Evolutionary conservation across 768 basidiomycete species (phyloP).

Genomic region (Boletus tylopilopsis): DNA sequence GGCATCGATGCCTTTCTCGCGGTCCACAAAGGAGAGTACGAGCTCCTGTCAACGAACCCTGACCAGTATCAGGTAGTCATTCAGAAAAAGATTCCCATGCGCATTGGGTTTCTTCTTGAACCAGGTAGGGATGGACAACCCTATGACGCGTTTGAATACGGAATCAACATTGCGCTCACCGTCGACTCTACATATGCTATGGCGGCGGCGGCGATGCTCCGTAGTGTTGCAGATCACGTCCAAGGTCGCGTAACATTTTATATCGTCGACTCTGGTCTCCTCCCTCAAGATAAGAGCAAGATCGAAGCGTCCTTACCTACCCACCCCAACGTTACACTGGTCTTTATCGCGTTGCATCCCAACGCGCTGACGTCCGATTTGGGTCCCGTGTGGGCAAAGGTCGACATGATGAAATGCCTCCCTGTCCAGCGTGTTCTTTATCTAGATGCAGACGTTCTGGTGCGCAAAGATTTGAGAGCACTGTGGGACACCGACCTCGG

Average conservation of each 20-base stretch:
- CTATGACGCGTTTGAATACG: slow-evolving; percentile 36
- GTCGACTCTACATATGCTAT: slow-evolving; percentile 44
- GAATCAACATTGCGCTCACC: slow-evolving; percentile 45
- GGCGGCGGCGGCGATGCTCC: slow-evolving; percentile 46
- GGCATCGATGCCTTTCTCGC: slow-evolving; percentile 53
- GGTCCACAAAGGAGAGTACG: slow-evolving; percentile 49
- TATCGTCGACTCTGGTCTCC: slow-evolving; percentile 45
- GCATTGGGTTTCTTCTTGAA: slow-evolving; percentile 44
- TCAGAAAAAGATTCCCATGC: slow-evolving; percentile 47
- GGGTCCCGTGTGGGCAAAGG: slow-evolving; percentile 46
- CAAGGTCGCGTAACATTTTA: slow-evolving; percentile 44
- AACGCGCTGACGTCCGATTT: slow-evolving; percentile 25
- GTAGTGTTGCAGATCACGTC: slow-evolving; percentile 36
- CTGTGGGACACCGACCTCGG: slow-evolving; percentile 46
- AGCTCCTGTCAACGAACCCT: slow-evolving; percentile 32
- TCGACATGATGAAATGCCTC: slow-evolving; percentile 43
- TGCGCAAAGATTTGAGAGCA: slow-evolving; percentile 36
- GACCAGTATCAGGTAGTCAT: slow-evolving; percentile 51
- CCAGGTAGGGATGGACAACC: not conserved
- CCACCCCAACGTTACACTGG: slow-evolving; percentile 34
- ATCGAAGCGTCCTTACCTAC: slow-evolving; percentile 30
- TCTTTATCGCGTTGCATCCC: slow-evolving; percentile 38
- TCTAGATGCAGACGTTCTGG: slow-evolving; percentile 50
- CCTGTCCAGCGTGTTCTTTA: slow-evolving; percentile 51
- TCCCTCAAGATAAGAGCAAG: slow-evolving; percentile 31